Conservation (phyloP, 208 protist genomes). For the Trypanosoma theileri region DNA sequence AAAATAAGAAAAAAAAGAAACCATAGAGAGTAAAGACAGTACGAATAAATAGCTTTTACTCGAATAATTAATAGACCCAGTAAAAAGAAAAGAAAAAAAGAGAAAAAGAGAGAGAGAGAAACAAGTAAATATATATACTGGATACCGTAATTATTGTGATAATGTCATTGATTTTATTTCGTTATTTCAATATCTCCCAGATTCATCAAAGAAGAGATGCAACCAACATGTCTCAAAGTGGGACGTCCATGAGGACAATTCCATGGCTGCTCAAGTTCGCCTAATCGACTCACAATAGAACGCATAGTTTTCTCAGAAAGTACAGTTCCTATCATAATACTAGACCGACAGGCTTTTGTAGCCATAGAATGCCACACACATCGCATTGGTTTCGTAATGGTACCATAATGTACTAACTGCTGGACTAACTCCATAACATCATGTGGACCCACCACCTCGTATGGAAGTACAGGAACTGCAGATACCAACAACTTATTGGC, state of each 20-base stretch:
- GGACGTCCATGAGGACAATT: slow-evolving; percentile 94
- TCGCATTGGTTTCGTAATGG: slow-evolving; percentile 60
- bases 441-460: slow-evolving; percentile 77
- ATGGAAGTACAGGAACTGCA: slow-evolving; percentile 80
- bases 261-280: slow-evolving; percentile 90
- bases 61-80: too few relatives aligned
- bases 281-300: slow-evolving; percentile 67
- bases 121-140: background rate
- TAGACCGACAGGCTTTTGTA: slow-evolving; percentile 89
- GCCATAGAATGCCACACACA: slow-evolving; percentile 91
- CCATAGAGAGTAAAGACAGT: background rate
- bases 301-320: slow-evolving; percentile 78
- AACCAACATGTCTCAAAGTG: slow-evolving; percentile 76
- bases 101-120: slow-evolving; percentile 4
- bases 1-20: too few relatives aligned
- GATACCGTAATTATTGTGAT: background rate
- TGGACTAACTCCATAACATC: slow-evolving; percentile 90
- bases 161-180: slow-evolving; percentile 8
- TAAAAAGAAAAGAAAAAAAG: background rate
- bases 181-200: background rate
- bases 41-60: background rate
- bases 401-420: slow-evolving; percentile 67
- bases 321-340: slow-evolving; percentile 93
- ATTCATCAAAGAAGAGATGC: slow-evolving; percentile 29
- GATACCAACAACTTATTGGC: slow-evolving; percentile 71